Evolutionary conservation across 768 basidiomycete species (phyloP).

Genomic region (Pulveroboletus sp.): DNA sequence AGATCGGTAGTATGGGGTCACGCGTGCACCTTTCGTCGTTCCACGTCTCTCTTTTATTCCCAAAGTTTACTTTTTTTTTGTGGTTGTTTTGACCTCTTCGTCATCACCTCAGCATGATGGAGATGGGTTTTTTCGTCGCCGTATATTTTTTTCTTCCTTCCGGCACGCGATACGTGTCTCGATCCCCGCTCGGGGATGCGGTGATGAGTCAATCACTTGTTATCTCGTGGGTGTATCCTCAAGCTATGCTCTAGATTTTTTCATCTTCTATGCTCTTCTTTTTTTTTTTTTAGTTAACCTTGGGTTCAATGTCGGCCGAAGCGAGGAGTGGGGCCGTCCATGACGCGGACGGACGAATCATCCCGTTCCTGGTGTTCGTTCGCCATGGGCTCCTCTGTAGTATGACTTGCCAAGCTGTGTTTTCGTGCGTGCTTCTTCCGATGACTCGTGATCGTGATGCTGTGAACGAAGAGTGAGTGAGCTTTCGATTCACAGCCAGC

Average conservation of each 20-base stretch:
- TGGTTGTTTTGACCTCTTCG: no score
- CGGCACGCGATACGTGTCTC: neutral
- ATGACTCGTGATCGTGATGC: neutral
- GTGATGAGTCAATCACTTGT: neutral
- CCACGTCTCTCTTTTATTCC: slow-evolving; percentile 15
- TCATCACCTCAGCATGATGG: no score
- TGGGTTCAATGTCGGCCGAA: neutral
- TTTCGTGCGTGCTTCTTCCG: no score
- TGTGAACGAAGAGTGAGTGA: no score
- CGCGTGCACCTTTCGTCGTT: slow-evolving; percentile 18
- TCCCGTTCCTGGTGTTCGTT: neutral
- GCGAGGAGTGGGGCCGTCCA: neutral
- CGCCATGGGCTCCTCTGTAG: neutral
- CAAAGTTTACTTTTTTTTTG: neutral
- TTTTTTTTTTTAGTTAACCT: no score
- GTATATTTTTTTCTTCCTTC: neutral
- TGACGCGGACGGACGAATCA: no score
- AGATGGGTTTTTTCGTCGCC: neutral
- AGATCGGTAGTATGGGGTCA: neutral
- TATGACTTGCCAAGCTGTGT: neutral
- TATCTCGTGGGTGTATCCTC: no score
- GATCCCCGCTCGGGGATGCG: no score
- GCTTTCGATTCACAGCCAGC: no score
- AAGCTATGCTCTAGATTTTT: no score
- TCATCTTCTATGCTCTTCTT: neutral